Conservation (phyloP, 163 green algal species). For the Trebouxia gelatinosa region DNA sequence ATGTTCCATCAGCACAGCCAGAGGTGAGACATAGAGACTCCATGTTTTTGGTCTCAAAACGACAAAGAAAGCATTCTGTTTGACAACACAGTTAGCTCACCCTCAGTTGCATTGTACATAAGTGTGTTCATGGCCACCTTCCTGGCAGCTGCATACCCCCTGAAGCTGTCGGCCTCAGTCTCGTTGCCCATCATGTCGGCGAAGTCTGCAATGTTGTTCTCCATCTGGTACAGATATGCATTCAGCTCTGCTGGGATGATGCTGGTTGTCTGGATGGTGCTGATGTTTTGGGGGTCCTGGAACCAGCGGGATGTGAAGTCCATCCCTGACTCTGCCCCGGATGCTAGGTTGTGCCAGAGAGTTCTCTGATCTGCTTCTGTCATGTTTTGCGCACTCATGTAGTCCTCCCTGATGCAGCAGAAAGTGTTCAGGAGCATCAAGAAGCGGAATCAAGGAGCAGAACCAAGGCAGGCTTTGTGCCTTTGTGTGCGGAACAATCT, state of each 20-base stretch:
- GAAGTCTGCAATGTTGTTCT: slow-evolving; percentile 72
- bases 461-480: no score
- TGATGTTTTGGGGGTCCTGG: slow-evolving; percentile 44
- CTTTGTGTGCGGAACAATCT: no score
- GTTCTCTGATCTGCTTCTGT: neutral
- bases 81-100: no score
- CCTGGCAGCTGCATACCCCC: slow-evolving; percentile 24
- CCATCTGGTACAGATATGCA: slow-evolving; percentile 76
- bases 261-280: slow-evolving; percentile 77
- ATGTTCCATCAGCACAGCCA: no score
- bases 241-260: slow-evolving; percentile 94
- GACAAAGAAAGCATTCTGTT: no score
- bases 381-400: slow-evolving; percentile 37
- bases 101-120: slow-evolving; percentile 67
- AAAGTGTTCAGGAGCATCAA: neutral
- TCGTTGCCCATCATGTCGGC: slow-evolving; percentile 46
- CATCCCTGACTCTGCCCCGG: slow-evolving; percentile 81
- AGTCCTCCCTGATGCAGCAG: slow-evolving; percentile 75
- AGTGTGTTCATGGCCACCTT: slow-evolving; percentile 63
- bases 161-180: slow-evolving; percentile 43
- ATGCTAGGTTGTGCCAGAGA: slow-evolving; percentile 81
- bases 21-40: no score
- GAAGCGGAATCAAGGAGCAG: no score
- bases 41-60: no score
- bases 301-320: slow-evolving; percentile 94